Evolutionary conservation across 2,329 filamentous ascomycete genomes (phyloP).

Genomic region (Alternaria sp.): DNA sequence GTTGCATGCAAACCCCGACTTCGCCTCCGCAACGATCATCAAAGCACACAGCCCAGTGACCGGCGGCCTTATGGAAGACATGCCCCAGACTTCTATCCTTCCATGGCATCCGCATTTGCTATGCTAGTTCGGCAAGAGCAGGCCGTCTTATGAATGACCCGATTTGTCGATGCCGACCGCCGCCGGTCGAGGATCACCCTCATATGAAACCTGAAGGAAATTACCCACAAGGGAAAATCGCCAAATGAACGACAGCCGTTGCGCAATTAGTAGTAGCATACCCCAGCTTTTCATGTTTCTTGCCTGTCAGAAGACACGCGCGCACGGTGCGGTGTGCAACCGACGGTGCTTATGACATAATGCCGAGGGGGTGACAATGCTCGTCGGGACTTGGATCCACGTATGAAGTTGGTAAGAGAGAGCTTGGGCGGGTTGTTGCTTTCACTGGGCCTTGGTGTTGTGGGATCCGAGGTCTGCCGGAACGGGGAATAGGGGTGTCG

Average conservation of each 20-base stretch:
- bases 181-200: conserved; percentile 1
- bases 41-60: conserved; percentile 1
- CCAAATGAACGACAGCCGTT: conserved; percentile 15
- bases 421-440: conserved; percentile 6
- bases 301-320: conserved; percentile 1
- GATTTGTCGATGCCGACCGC: not conserved
- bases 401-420: not conserved
- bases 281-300: conserved; percentile 16
- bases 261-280: conserved; percentile 1
- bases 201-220: conserved; percentile 5
- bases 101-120: not conserved
- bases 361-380: not conserved
- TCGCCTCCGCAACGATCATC: conserved; percentile 3
- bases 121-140: not conserved
- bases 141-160: not conserved
- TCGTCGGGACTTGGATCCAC: not conserved
- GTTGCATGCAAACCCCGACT: not conserved
- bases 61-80: not conserved
- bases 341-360: conserved; percentile 9
- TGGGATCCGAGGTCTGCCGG: conserved; percentile 6
- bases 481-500: not conserved
- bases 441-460: conserved; percentile 1
- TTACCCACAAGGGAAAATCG: conserved; percentile 2
- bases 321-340: not conserved
- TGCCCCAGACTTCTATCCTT: conserved; percentile 6